Base-by-base conservation (phyloP, 768 basidiomycete genomes). In the Dioszegia crocea region DNA sequence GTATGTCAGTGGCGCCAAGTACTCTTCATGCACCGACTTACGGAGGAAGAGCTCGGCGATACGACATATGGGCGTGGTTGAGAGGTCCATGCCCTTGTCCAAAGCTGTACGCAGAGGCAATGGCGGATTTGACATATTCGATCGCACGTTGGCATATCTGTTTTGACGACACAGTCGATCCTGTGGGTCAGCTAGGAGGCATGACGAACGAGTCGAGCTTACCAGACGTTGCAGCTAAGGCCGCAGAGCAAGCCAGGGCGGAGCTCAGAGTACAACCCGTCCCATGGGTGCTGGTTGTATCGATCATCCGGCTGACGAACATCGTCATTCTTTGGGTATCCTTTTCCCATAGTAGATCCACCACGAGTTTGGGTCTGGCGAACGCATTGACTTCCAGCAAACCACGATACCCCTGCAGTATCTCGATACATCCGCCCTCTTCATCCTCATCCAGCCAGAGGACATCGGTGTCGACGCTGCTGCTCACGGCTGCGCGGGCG, bases 181-280 rank as follows among this genome's bases (percentile, higher is more conserved):
- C 33, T 53, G 40, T 27, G 10, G 30, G n/a, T 48, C 27, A 52
- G 38, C n/a, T n/a, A n/a, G 38, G 40, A 24, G 16, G 4, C 8
- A 6, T 46, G 8, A n/a, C 12, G 11, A 19, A 11, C 12, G 16
- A 2, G 16, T 36, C 31, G 21, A 43, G 21, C 40, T 43, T 16
- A 43, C 24, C 33, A 29, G 17, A 12, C 21, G 17, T 10, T 4
- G 30, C 30, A 19, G 30, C 31, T 1, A 40, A 49, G 2, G 69
- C 66, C 43, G 56, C 33, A 16, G 64, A 23, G 55, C 84, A 85
- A 1, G 86, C 86, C 17, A 94, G 81, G 0, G 90, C 88, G 0
- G 91, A 85, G 45, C 85, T 86, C n/a, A 96, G 80, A 0, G 92
- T 96, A 73, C 91, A 96, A 1, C 91, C 92, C 0, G 92, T 96